Base-by-base conservation (phyloP, 805 yeast genomes). In the Hanseniaspora occidentalis region DNA sequence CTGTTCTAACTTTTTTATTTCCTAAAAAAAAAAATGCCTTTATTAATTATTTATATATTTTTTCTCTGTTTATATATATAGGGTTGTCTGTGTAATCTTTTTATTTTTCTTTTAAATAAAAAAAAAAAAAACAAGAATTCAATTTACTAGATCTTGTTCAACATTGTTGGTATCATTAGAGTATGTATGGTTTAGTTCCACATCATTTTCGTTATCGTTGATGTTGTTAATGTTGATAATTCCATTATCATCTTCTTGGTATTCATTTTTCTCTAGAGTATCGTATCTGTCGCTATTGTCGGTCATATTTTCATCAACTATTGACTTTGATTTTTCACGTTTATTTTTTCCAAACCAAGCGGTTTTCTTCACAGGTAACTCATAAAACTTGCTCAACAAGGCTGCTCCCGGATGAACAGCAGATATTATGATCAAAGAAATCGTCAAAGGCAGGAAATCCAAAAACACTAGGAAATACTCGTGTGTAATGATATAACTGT, bases 401-500 rank as follows among this genome's bases (percentile, higher is more conserved):
- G 29, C 29, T 13, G 69, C 52, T 1, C 82, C 83, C 0, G 94
- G 95, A 53, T 80, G 78, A 52, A 70, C 66, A 1, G 71, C 55
- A 1, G 82, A 62, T 51, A 76, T 57, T 3, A 65, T 53, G 3
- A 69, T 53, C 31, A 58, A 53, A 1, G 79, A 72, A 34, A 77
- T 35, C 0, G 71, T 53, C 58, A 79, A 67, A 80, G 79, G 73
- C 40, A 79, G 51, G 2, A 76, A 77, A 48, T 80, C 88, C 16
- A 79, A 57, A 14, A 70, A 64, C 53, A 79, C 62, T 49, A 79
- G 72, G 49, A 70, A 77, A 36, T 64, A 57, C 53, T 80, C 85
- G 40, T 71, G 73, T 2, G 67, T 63, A 37, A 82, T 79, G 49
- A 85, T 61, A 42, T 57, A 65, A 1, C 94, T 89, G 6, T 52